These are phyloP conservation scores for Pontederia crassipes DNA, from an alignment of 176 grass and related monocot genomes.

Conservation along the genomic window DNA sequence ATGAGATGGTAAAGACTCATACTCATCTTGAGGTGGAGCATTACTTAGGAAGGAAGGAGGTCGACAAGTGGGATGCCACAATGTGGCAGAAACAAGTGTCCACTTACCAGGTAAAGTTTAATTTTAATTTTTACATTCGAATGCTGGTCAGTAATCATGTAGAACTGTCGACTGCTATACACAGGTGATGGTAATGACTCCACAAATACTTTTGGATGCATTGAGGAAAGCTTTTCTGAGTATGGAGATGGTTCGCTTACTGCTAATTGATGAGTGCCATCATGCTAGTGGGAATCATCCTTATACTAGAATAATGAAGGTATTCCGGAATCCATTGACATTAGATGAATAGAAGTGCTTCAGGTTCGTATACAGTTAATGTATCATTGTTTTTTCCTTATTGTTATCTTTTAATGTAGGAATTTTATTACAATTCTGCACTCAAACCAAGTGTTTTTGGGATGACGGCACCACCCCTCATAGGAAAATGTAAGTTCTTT, in stretches of 20 bases:
- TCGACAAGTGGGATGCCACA: constrained; percentile 26
- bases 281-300: constrained; percentile 53
- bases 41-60: constrained; percentile 32
- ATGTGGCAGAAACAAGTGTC: constrained; percentile 33
- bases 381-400: neutral
- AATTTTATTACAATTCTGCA: constrained; percentile 40
- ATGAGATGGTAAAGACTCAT: constrained; percentile 33
- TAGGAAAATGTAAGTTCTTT: constrained; percentile 32
- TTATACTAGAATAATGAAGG: constrained; percentile 55
- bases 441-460: constrained; percentile 50
- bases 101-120: constrained; percentile 23
- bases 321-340: neutral
- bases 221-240: constrained; percentile 48
- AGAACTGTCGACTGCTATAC: neutral
- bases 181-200: constrained; percentile 51
- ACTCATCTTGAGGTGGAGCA: constrained; percentile 32
- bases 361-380: neutral
- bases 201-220: constrained; percentile 52
- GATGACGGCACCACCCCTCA: constrained; percentile 46
- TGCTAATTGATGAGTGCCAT: constrained; percentile 71
- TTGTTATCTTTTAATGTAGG: constrained; percentile 15
- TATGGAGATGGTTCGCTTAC: constrained; percentile 24
- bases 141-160: constrained; percentile 3
- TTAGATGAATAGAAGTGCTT: neutral
- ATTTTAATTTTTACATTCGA: neutral